Conservation (phyloP, 306 rosid genomes). For the Inga laurina region DNA sequence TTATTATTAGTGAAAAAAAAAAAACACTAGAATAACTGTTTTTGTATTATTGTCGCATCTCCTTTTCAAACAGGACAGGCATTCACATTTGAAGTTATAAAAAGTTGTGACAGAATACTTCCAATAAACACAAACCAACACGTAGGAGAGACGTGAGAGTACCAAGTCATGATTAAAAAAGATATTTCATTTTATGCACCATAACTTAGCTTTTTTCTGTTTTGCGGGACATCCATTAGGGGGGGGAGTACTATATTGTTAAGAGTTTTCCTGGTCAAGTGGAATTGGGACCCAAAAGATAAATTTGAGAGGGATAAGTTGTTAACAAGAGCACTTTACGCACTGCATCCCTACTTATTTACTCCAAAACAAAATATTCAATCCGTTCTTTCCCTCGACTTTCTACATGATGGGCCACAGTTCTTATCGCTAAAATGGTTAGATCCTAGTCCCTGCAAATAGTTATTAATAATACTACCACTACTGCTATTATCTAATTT, state of each 20-base stretch:
- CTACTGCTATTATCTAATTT: slow-evolving; percentile 55
- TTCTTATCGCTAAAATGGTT: slow-evolving; percentile 48
- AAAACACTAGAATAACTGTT: too few species aligned
- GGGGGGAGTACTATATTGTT: background rate
- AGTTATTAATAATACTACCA: slow-evolving; percentile 46
- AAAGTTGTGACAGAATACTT: background rate
- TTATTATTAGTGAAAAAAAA: background rate
- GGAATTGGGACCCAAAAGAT: background rate
- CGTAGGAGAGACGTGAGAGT: background rate
- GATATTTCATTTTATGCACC: background rate
- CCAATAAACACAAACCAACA: background rate
- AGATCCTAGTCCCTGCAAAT: slow-evolving; percentile 58
- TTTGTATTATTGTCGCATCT: background rate
- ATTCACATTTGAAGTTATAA: background rate
- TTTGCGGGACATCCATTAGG: background rate
- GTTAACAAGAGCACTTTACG: slow-evolving; percentile 28
- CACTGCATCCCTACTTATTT: slow-evolving; percentile 41
- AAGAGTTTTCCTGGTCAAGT: background rate
- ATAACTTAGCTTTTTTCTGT: background rate
- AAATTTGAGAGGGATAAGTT: background rate
- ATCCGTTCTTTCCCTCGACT: slow-evolving; percentile 50
- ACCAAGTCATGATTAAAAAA: background rate
- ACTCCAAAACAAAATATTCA: slow-evolving; percentile 35
- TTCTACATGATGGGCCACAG: slow-evolving; percentile 50
- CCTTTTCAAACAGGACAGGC: background rate